Percentiles rank a stretch among this genome's conserved stretches.
These are phyloP conservation scores for Hibiscus tridactylites DNA, from an alignment of 345 rosid genomes.

Conservation along the genomic window DNA sequence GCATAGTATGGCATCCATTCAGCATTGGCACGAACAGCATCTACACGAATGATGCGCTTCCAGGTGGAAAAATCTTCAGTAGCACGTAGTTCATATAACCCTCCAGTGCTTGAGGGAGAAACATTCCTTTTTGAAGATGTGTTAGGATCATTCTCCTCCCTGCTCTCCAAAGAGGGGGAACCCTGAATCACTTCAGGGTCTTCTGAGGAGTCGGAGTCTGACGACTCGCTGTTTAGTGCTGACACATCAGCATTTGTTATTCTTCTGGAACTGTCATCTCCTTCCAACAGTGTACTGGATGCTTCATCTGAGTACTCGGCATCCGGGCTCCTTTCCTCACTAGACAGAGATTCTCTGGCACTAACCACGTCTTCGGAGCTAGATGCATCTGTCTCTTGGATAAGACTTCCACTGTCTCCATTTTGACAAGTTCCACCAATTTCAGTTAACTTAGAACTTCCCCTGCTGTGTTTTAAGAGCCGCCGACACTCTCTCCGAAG, in stretches of 20 bases:
- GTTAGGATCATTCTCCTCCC: constrained; percentile 34
- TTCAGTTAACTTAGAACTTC: constrained; percentile 34
- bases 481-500: constrained; percentile 58
- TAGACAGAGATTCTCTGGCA: constrained; percentile 59
- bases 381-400: constrained; percentile 42
- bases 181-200: constrained; percentile 50
- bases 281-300: constrained; percentile 47
- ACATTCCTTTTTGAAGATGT: constrained; percentile 18
- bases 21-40: constrained; percentile 82
- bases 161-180: constrained; percentile 34
- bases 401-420: constrained; percentile 25
- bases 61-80: constrained; percentile 69
- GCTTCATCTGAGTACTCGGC: constrained; percentile 41
- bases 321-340: constrained; percentile 46
- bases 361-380: constrained; percentile 71
- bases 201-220: constrained; percentile 73
- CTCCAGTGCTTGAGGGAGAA: constrained; percentile 32
- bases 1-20: constrained; percentile 64
- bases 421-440: constrained; percentile 20
- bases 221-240: constrained; percentile 52
- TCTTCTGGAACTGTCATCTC: constrained; percentile 35
- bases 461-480: constrained; percentile 36
- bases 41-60: constrained; percentile 95
- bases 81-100: constrained; percentile 8
- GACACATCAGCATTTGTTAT: constrained; percentile 47